A percentile compares a stretch with the other conserved stretches of the same genome.
phyloP scores from a whole-genome alignment of 495 filamentous ascomycete genomes.

The Terfezia claveryi region DNA sequence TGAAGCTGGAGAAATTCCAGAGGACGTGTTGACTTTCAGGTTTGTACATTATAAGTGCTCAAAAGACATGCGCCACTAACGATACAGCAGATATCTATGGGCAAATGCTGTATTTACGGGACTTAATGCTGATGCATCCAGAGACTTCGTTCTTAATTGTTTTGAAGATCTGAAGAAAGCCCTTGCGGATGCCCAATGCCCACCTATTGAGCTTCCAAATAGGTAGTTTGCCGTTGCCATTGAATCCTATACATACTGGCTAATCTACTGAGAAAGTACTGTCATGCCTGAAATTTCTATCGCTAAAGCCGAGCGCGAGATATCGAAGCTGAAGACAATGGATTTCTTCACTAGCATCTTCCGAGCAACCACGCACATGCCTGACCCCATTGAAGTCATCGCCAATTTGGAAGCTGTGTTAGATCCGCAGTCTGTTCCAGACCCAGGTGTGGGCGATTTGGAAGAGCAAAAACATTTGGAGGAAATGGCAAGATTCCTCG shows the following conservation, averaged over 20 bases:
- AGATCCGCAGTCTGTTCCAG: slow-evolving; percentile 39
- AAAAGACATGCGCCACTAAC: slow-evolving; percentile 22
- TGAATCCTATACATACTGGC: not conserved
- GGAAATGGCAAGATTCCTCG: slow-evolving; percentile 67
- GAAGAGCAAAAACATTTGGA: slow-evolving; percentile 23
- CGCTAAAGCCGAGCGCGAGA: slow-evolving; percentile 62
- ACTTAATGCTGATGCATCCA: slow-evolving; percentile 39
- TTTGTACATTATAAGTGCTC: slow-evolving; percentile 6
- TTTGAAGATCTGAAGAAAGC: slow-evolving; percentile 46
- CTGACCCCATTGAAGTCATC: slow-evolving; percentile 59
- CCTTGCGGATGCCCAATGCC: slow-evolving; percentile 22
- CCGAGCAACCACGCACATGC: slow-evolving; percentile 28
- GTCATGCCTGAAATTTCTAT: slow-evolving; percentile 76
- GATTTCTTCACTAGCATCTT: slow-evolving; percentile 88
- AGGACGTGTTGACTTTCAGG: slow-evolving; percentile 31
- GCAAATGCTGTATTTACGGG: slow-evolving; percentile 53
- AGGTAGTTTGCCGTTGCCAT: not conserved
- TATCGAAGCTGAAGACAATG: slow-evolving; percentile 77
- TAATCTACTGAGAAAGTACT: slow-evolving; percentile 37
- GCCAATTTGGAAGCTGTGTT: slow-evolving; percentile 84
- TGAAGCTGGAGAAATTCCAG: slow-evolving; percentile 11
- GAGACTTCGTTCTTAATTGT: slow-evolving; percentile 60
- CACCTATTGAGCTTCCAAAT: slow-evolving; percentile 37
- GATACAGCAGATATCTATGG: slow-evolving; percentile 48
- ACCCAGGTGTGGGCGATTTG: slow-evolving; percentile 17